Conservation (phyloP, 2,329 filamentous ascomycete species). For the Beauveria sp. region DNA sequence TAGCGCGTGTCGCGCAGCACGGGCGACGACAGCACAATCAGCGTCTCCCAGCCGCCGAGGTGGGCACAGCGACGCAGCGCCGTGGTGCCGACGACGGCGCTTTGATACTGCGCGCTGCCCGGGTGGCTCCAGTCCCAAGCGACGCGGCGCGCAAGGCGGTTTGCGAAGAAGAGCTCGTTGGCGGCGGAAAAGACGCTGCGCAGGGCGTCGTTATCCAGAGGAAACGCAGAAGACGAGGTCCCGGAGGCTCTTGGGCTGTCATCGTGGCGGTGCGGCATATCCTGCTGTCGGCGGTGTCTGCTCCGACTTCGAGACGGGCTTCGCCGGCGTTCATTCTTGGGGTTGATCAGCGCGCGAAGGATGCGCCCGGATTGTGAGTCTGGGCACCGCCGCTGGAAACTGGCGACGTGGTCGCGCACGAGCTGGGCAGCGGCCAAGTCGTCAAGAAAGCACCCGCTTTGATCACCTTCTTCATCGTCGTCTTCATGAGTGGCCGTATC, state of each 20-base stretch:
- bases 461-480: slow-evolving; percentile 22
- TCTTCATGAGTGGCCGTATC: slow-evolving; percentile 24
- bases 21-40: slow-evolving; percentile 53
- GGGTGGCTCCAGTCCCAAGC: slow-evolving; percentile 54
- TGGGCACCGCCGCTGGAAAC: slow-evolving; percentile 35
- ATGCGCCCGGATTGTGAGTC: slow-evolving; percentile 50
- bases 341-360: slow-evolving; percentile 49
- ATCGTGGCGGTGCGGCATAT: not conserved
- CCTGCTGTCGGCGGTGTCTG: not conserved
- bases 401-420: slow-evolving; percentile 41
- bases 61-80: slow-evolving; percentile 46
- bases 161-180: slow-evolving; percentile 56
- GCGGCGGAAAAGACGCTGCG: slow-evolving; percentile 51
- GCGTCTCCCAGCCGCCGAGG: slow-evolving; percentile 50
- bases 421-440: slow-evolving; percentile 41
- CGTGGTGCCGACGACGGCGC: slow-evolving; percentile 55
- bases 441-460: slow-evolving; percentile 24
- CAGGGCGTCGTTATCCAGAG: slow-evolving; percentile 50
- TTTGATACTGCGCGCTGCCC: slow-evolving; percentile 41
- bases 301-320: not conserved
- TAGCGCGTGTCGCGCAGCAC: slow-evolving; percentile 50
- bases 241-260: slow-evolving; percentile 18
- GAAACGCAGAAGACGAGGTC: slow-evolving; percentile 33
- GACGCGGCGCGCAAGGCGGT: slow-evolving; percentile 48
- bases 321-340: slow-evolving; percentile 12